These are phyloP conservation scores for Rubia occidens DNA, from an alignment of 305 asterid species.

Conservation along the genomic window DNA sequence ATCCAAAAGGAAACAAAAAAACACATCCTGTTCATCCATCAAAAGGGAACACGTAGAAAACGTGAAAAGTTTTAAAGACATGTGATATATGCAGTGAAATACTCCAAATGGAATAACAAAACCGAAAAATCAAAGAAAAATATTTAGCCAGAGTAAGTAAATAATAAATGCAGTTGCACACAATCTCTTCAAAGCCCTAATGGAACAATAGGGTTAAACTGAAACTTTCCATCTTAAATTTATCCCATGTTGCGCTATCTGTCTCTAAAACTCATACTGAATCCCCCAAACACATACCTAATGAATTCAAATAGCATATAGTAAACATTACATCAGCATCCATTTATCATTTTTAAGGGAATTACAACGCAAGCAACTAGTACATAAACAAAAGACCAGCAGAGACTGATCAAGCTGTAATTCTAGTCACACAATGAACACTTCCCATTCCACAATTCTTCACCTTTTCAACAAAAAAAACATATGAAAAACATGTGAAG, in stretches of 20 bases:
- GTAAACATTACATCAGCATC: neutral
- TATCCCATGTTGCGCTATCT: neutral
- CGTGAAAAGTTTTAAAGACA: neutral
- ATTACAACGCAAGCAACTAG: neutral
- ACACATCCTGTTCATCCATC: neutral
- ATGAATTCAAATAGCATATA: neutral
- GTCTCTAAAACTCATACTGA: neutral
- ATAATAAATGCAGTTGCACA: neutral
- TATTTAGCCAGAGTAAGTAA: neutral
- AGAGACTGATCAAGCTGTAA: neutral
- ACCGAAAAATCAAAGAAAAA: neutral
- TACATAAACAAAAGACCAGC: neutral
- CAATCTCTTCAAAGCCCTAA: neutral
- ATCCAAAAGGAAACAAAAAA: neutral
- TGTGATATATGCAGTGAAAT: neutral
- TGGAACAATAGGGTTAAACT: neutral
- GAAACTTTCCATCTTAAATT: neutral
- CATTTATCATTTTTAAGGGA: neutral
- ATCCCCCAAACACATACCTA: neutral
- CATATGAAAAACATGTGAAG: neutral
- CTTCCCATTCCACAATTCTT: neutral
- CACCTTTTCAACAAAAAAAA: neutral
- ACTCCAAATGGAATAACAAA: neutral
- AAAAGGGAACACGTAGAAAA: neutral
- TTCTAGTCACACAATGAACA: neutral